A percentile compares a stretch with the other conserved stretches of the same genome.
Evolutionary conservation across 257 asterid species (phyloP).

Genomic region (Anisodus tanguticus): DNA sequence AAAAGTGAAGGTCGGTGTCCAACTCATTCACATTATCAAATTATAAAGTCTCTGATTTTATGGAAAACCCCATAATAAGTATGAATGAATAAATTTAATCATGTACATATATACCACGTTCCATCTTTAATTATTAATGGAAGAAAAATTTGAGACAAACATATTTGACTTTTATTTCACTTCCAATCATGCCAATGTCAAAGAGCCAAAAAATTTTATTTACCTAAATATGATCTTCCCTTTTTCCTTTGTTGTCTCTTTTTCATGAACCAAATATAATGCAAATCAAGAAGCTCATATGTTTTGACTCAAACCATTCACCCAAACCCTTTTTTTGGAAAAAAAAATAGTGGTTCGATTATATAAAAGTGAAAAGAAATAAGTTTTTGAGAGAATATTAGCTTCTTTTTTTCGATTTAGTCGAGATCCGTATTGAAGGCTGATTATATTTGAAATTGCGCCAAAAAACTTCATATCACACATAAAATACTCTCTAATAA

Average conservation of each 20-base stretch:
- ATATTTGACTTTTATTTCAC: conserved; percentile 1
- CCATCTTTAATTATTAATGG: conserved; percentile 16
- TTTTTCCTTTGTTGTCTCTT: neutral
- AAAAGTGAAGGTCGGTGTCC: neutral
- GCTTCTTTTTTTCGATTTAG: neutral
- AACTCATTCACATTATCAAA: neutral
- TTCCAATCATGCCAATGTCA: conserved; percentile 8
- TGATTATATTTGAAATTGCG: rapidly evolving
- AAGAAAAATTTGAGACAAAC: conserved; percentile 1
- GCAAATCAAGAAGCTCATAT: neutral
- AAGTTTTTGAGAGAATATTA: neutral
- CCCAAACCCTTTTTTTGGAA: too few relatives aligned
- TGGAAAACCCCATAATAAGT: neutral
- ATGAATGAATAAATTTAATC: conserved; percentile 2
- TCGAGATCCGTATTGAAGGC: rapidly evolving
- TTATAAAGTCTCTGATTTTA: neutral
- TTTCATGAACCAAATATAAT: neutral
- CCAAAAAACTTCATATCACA: neutral
- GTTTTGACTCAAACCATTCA: neutral
- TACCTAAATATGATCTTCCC: neutral
- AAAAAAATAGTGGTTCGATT: neutral
- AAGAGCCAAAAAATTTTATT: neutral
- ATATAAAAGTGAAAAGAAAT: neutral
- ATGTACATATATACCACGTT: conserved; percentile 17
- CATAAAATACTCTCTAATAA: neutral